phyloP scores from a whole-genome alignment of 208 protist genomes.

The Angomonas desouzai region DNA sequence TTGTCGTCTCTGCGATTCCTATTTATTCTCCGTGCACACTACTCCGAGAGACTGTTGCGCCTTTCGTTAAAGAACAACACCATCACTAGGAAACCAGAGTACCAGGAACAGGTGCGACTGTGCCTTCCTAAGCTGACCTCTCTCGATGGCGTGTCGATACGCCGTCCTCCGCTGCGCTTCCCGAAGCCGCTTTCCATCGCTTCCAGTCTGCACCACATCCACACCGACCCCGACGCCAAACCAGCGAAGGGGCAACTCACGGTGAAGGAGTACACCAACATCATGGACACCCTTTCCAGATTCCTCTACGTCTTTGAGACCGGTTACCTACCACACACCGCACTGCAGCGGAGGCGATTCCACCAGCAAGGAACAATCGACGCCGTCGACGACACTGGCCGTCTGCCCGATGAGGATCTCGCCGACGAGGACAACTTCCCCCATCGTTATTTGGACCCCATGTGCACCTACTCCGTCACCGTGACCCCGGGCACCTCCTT shows the following conservation, averaged over 20 bases:
- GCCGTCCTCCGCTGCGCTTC: conserved; percentile 61
- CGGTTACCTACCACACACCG: conserved; percentile 64
- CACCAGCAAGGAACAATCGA: background rate
- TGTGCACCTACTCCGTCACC: conserved; percentile 56
- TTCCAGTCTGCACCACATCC: conserved; percentile 17
- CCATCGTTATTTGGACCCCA: conserved; percentile 75
- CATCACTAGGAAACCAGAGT: conserved; percentile 86
- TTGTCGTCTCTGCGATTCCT: conserved; percentile 78
- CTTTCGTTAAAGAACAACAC: conserved; percentile 69
- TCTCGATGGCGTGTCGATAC: conserved; percentile 73
- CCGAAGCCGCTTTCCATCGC: conserved; percentile 46
- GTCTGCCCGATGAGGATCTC: conserved; percentile 44
- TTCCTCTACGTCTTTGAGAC: conserved; percentile 78
- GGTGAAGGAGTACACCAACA: conserved; percentile 24
- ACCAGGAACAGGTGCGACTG: conserved; percentile 77
- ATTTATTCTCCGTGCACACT: conserved; percentile 65
- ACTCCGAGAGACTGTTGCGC: conserved; percentile 60
- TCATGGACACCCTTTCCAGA: conserved; percentile 53
- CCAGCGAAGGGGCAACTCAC: conserved; percentile 12
- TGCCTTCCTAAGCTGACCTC: conserved; percentile 73
- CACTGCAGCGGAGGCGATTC: conserved; percentile 18
- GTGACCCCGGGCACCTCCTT: conserved; percentile 36
- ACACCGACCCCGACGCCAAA: conserved; percentile 1
- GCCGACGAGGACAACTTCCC: conserved; percentile 80
- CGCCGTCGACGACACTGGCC: background rate